Base-by-base conservation (phyloP, 2,329 filamentous ascomycete species). In the Penicillium hesseltinei region DNA sequence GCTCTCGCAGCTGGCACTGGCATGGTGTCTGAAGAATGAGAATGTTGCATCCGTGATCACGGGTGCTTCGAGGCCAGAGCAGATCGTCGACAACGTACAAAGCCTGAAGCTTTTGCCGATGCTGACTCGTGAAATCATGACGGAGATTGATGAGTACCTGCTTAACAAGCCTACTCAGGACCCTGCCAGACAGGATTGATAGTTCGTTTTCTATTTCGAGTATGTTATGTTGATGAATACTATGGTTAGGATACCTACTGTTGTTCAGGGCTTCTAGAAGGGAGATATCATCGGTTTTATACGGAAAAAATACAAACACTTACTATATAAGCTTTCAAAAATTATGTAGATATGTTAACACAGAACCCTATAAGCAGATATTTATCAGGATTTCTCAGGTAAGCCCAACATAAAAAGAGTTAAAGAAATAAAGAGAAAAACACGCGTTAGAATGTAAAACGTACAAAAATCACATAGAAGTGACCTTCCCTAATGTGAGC, bases 1-100 rank as follows among this genome's bases (percentile, higher is more conserved):
- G 10, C 36, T 39, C n/a, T 39, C 80, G 4, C 81, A 84, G 57
- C 76, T 87, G 8, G 78, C 82, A n/a, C 74, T 86, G 35, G 84
- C 84, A 1, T 87, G 84, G 84, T 76, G 75, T 47, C 75, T 83
- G 29, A 84, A 82, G 73, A 86, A 87, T 69, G 75, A 78, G 33
- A 81, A 85, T 57, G 84, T 86, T 36, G 69, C 70, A 11, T 73
- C 73, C 4, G 69, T 75, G 17, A 75, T 76, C 57, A 73, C 67
- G 0, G 74, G 84, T 2, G 78, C 77, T 5, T 78, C 75, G 13
- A 71, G 72, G 47, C 72, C 74, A 4, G 75, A 78, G 61, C 78
- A 80, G 64, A 69, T 80, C 15, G 64, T 70, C 9, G 77, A 80
- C 51, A 78, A 79, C 25, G 73, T 80, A 44, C 73, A 72, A 58